Conservation (phyloP, 768 basidiomycete genomes). For the Crassisporium funariophilum region DNA sequence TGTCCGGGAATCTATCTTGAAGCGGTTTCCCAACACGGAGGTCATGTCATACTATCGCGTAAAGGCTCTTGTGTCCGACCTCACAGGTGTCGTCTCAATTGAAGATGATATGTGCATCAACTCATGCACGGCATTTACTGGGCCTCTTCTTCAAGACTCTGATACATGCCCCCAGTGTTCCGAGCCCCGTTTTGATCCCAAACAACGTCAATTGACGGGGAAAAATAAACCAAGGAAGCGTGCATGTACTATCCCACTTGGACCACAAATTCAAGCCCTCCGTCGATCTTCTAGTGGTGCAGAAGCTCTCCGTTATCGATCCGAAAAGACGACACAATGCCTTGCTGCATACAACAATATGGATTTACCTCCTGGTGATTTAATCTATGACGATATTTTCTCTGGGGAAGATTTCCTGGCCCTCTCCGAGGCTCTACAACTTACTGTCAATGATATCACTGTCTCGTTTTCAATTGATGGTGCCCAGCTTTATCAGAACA, state of each 20-base stretch:
- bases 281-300: conserved; percentile 12
- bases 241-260: conserved; percentile 26
- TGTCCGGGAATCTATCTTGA: conserved; percentile 1
- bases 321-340: conserved; percentile 2
- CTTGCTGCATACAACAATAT: neutral
- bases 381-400: conserved; percentile 25
- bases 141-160: conserved; percentile 10
- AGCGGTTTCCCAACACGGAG: neutral
- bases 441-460: conserved; percentile 29
- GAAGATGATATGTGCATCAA: conserved; percentile 17
- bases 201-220: conserved; percentile 2
- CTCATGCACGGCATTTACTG: conserved; percentile 17
- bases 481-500: conserved; percentile 40
- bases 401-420: conserved; percentile 28
- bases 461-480: conserved; percentile 42
- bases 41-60: conserved; percentile 5
- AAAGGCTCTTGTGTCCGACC: conserved; percentile 6
- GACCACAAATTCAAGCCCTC: conserved; percentile 24
- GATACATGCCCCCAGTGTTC: conserved; percentile 10
- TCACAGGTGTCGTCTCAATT: conserved; percentile 16
- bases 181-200: conserved; percentile 1
- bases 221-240: too few species aligned
- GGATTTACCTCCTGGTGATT: neutral
- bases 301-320: conserved; percentile 3
- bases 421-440: conserved; percentile 7